These are phyloP conservation scores for Gracilaria caudata DNA, from an alignment of 23 red algal genomes.

Conservation along the genomic window DNA sequence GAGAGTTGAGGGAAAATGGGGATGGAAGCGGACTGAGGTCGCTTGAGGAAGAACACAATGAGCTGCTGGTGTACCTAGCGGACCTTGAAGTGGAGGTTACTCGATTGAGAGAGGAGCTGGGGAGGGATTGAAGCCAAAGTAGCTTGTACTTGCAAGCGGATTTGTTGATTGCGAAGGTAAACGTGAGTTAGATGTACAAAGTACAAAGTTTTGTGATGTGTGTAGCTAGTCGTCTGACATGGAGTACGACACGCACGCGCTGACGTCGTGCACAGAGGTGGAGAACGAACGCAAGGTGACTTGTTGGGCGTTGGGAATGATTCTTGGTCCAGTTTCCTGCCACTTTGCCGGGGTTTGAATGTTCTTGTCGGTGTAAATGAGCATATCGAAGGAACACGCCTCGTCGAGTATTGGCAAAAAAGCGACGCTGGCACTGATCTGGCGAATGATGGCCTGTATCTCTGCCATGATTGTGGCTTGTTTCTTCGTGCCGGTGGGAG, in stretches of 20 bases:
- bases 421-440: conserved; percentile 93
- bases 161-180: neutral
- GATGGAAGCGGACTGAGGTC: neutral
- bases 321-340: conserved; percentile 80
- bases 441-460: conserved; percentile 91
- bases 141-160: neutral
- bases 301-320: conserved; percentile 75
- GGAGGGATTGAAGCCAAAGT: conserved; percentile 20
- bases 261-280: conserved; percentile 88
- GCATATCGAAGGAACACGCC: conserved; percentile 92
- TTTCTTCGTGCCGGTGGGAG: conserved; percentile 25
- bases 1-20: conserved; percentile 24
- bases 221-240: conserved; percentile 34
- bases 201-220: neutral
- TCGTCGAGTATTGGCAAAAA: conserved; percentile 94
- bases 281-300: conserved; percentile 89
- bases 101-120: conserved; percentile 41
- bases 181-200: neutral
- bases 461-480: conserved; percentile 65
- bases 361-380: conserved; percentile 84
- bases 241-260: conserved; percentile 88
- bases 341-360: conserved; percentile 74
- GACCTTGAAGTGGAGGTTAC: conserved; percentile 69
- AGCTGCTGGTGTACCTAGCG: conserved; percentile 66
- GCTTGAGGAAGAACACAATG: conserved; percentile 64